Percentiles rank a stretch among this genome's conserved stretches.
These are phyloP conservation scores for Acrocalymma vagum DNA, from an alignment of 2,329 filamentous ascomycete species.

Conservation along the genomic window DNA sequence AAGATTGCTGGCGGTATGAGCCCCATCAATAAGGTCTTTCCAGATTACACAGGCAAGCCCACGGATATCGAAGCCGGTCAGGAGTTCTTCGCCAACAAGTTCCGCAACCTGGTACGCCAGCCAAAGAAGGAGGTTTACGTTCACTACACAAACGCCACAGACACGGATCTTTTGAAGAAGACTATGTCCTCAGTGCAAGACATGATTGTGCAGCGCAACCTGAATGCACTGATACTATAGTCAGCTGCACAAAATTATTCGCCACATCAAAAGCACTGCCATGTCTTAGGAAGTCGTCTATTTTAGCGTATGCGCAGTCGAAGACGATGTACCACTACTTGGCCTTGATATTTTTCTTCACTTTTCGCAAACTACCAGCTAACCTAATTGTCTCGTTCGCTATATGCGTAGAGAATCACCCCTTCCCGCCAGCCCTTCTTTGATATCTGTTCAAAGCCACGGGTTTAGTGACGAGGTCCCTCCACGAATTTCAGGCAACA, in stretches of 20 bases:
- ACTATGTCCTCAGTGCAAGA: conserved; percentile 63
- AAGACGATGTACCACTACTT: conserved; percentile 1
- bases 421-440: too few species aligned
- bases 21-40: conserved; percentile 59
- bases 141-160: conserved; percentile 62
- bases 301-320: conserved; percentile 1
- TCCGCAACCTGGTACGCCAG: conserved; percentile 59
- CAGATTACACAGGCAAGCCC: conserved; percentile 55
- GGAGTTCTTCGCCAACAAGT: conserved; percentile 61
- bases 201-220: conserved; percentile 63
- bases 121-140: conserved; percentile 61
- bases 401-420: background rate
- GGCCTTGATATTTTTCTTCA: too few species aligned
- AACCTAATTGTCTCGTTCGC: background rate
- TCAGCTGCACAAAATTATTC: too few species aligned
- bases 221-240: conserved; percentile 58
- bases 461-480: background rate
- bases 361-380: too few species aligned
- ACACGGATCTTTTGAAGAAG: conserved; percentile 65
- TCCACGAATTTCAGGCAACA: background rate
- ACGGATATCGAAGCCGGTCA: conserved; percentile 58
- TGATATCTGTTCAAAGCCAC: too few species aligned
- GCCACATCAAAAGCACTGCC: conserved; percentile 18
- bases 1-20: conserved; percentile 57
- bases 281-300: conserved; percentile 6